phyloP scores from a whole-genome alignment of 106 monocot genomes.

The Iris macrosiphon region DNA sequence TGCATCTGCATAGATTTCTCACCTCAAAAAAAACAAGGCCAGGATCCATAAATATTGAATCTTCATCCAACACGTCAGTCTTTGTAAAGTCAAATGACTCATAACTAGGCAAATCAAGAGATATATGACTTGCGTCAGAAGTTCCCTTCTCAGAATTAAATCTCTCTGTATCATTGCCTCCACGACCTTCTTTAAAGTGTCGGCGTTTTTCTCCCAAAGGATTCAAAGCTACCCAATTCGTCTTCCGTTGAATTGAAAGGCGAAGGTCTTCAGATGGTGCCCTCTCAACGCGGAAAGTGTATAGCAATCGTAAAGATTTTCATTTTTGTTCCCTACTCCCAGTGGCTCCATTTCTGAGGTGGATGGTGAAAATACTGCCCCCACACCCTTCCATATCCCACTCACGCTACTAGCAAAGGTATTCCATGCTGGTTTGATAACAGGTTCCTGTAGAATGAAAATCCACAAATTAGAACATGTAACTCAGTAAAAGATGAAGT shows the following conservation, averaged over 20 bases:
- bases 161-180: background rate
- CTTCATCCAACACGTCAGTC: slow-evolving; percentile 76
- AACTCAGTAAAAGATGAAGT: background rate
- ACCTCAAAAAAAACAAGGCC: slow-evolving; percentile 99
- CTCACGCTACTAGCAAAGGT: slow-evolving; percentile 75
- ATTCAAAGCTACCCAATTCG: slow-evolving; percentile 71
- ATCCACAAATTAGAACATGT: slow-evolving; percentile 2
- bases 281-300: slow-evolving; percentile 70
- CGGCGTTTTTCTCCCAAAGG: slow-evolving; percentile 57
- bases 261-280: slow-evolving; percentile 10
- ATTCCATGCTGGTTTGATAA: slow-evolving; percentile 80
- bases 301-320: slow-evolving; percentile 92
- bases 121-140: background rate
- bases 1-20: background rate
- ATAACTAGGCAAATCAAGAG: slow-evolving; percentile 33
- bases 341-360: slow-evolving; percentile 90
- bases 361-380: slow-evolving; percentile 88
- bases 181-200: slow-evolving; percentile 4
- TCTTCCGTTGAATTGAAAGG: slow-evolving; percentile 45
- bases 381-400: slow-evolving; percentile 95
- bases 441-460: slow-evolving; percentile 63
- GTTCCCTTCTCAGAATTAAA: slow-evolving; percentile 6
- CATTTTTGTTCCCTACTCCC: slow-evolving; percentile 52
- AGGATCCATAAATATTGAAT: slow-evolving; percentile 62
- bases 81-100: slow-evolving; percentile 59